phyloP scores from a whole-genome alignment of 148 eudicot species.

The Silene conica region DNA sequence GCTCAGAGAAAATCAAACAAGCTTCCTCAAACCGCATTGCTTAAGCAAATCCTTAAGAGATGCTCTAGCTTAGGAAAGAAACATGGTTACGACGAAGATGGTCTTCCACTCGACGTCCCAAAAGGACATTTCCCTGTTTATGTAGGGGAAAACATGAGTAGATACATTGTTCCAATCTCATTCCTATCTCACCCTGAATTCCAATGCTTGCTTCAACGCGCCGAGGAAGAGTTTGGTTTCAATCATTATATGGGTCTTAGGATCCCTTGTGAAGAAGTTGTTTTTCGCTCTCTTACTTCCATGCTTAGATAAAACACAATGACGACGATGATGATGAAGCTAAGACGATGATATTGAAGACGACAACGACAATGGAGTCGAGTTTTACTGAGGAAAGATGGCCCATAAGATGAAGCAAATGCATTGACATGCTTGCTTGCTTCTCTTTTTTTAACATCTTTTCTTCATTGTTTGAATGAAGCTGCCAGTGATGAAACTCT shows the following conservation, averaged over 20 bases:
- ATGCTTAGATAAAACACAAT: slow-evolving; percentile 45
- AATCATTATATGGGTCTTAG: slow-evolving; percentile 81
- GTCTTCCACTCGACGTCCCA: slow-evolving; percentile 72
- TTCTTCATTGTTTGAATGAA: slow-evolving; percentile 22
- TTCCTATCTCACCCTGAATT: slow-evolving; percentile 65
- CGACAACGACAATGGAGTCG: not conserved
- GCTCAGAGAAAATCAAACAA: slow-evolving; percentile 52
- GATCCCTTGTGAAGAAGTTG: slow-evolving; percentile 84
- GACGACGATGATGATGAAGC: not conserved
- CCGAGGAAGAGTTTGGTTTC: slow-evolving; percentile 90
- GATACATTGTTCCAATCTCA: slow-evolving; percentile 79
- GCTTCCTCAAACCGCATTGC: slow-evolving; percentile 50
- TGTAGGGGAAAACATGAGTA: slow-evolving; percentile 67
- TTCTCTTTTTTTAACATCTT: slow-evolving; percentile 31
- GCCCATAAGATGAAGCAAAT: slow-evolving; percentile 26
- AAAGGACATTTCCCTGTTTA: slow-evolving; percentile 88
- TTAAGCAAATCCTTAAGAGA: slow-evolving; percentile 72
- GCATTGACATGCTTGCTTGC: not conserved
- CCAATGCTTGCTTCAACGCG: slow-evolving; percentile 59
- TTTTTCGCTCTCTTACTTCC: slow-evolving; percentile 62
- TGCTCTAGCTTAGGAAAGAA: slow-evolving; percentile 78
- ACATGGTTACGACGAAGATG: slow-evolving; percentile 43
- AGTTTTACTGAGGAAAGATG: slow-evolving; percentile 31
- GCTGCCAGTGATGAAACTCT: slow-evolving; percentile 15
- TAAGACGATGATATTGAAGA: not conserved